A percentile compares a stretch with the other conserved stretches of the same genome.
Conservation (phyloP, 768 basidiomycete genomes). For the Mycena leptocephala region DNA sequence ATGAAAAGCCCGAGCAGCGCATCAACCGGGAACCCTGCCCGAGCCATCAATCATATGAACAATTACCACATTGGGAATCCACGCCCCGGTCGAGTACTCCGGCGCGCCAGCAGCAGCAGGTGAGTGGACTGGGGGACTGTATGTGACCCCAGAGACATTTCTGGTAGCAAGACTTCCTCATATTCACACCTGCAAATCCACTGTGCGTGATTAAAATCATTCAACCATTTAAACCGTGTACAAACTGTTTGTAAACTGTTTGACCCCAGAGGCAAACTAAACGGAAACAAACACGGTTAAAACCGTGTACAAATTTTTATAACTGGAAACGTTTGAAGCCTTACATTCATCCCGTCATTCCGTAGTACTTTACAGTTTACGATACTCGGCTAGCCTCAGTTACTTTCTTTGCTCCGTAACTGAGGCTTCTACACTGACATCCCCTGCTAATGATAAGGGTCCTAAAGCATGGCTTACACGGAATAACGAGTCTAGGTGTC, state of each 20-base stretch:
- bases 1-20: too few relatives aligned
- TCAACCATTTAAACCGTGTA: background rate
- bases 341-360: too few relatives aligned
- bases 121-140: background rate
- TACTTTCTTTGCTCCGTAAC: too few relatives aligned
- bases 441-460: background rate
- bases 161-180: background rate
- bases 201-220: background rate
- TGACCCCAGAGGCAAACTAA: background rate
- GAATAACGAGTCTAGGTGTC: too few relatives aligned
- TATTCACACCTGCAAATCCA: background rate
- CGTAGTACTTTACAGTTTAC: too few relatives aligned
- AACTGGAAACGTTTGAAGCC: too few relatives aligned
- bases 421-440: too few relatives aligned
- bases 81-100: too few relatives aligned
- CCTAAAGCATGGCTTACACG: background rate
- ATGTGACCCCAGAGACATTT: background rate
- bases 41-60: background rate
- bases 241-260: background rate
- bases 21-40: background rate
- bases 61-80: too few relatives aligned
- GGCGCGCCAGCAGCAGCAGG: too few relatives aligned
- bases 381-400: too few relatives aligned
- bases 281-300: background rate
- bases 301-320: too few relatives aligned